Evolutionary conservation across 176 grass and related monocot genomes (phyloP).

Genomic region (Musa beccarii): DNA sequence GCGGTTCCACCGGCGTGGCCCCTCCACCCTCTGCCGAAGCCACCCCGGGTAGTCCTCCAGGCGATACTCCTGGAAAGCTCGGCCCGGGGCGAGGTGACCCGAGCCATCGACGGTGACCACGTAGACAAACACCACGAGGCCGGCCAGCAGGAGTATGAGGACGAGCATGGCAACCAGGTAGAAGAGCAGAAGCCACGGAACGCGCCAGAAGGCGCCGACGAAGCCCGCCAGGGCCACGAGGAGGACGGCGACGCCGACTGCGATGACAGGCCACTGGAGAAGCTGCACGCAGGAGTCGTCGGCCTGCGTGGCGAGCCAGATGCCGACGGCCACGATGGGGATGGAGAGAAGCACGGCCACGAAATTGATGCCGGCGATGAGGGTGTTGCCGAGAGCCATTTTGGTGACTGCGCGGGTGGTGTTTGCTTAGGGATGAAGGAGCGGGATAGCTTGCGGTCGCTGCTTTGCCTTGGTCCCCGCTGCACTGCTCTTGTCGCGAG

Average conservation of each 20-base stretch:
- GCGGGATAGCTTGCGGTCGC: not conserved
- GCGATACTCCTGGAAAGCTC: slow-evolving; percentile 69
- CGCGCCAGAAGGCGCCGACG: slow-evolving; percentile 60
- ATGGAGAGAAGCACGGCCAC: slow-evolving; percentile 60
- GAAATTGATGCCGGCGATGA: slow-evolving; percentile 50
- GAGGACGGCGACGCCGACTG: slow-evolving; percentile 48
- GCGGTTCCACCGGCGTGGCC: slow-evolving; percentile 35
- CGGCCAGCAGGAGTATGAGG: slow-evolving; percentile 32
- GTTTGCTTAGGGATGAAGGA: not conserved
- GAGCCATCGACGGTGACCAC: slow-evolving; percentile 23
- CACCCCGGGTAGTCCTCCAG: slow-evolving; percentile 55
- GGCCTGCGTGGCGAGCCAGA: slow-evolving; percentile 60
- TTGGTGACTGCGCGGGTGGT: not conserved
- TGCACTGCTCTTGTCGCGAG: not conserved
- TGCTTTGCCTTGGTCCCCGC: not conserved
- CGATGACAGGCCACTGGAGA: slow-evolving; percentile 70
- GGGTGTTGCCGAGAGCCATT: slow-evolving; percentile 54
- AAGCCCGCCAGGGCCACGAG: slow-evolving; percentile 49
- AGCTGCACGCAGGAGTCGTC: slow-evolving; percentile 67
- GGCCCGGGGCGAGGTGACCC: slow-evolving; percentile 33
- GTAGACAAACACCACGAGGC: slow-evolving; percentile 59
- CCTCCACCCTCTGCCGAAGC: slow-evolving; percentile 45
- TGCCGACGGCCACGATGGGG: slow-evolving; percentile 56
- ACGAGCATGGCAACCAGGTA: slow-evolving; percentile 66
- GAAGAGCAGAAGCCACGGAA: slow-evolving; percentile 56